Conservation (phyloP, 2,329 filamentous ascomycete species). For the Zopfia rhizophila region DNA sequence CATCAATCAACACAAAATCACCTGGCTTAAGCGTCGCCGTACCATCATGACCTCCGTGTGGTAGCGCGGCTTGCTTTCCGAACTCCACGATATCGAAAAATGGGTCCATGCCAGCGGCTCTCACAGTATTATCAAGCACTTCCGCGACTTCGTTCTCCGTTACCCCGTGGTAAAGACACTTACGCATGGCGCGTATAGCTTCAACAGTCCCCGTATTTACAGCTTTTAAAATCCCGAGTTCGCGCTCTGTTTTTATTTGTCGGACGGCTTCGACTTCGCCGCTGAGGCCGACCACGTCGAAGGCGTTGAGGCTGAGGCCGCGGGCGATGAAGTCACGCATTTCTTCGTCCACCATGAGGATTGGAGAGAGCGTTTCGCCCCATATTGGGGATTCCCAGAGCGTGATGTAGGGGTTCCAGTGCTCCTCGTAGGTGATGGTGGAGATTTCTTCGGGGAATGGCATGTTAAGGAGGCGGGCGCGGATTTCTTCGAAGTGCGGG, state of each 20-base stretch:
- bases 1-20: slow-evolving; percentile 71
- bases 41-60: slow-evolving; percentile 65
- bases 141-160: slow-evolving; percentile 68
- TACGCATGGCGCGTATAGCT: slow-evolving; percentile 67
- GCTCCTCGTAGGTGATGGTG: slow-evolving; percentile 71
- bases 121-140: slow-evolving; percentile 66
- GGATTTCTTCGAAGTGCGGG: slow-evolving; percentile 69
- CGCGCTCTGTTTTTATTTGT: slow-evolving; percentile 67
- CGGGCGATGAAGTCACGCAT: slow-evolving; percentile 72
- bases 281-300: slow-evolving; percentile 65
- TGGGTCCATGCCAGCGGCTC: slow-evolving; percentile 64
- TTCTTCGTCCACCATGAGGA: slow-evolving; percentile 73
- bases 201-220: slow-evolving; percentile 73
- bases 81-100: slow-evolving; percentile 75
- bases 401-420: slow-evolving; percentile 71
- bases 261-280: slow-evolving; percentile 67
- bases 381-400: slow-evolving; percentile 53
- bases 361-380: slow-evolving; percentile 49
- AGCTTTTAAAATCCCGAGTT: slow-evolving; percentile 67
- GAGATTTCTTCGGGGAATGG: slow-evolving; percentile 62
- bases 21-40: slow-evolving; percentile 62
- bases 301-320: slow-evolving; percentile 64
- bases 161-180: slow-evolving; percentile 65
- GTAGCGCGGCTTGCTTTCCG: slow-evolving; percentile 64
- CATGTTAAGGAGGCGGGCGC: slow-evolving; percentile 68